phyloP scores from a whole-genome alignment of 768 basidiomycete genomes.

The Phylloporus sp. region DNA sequence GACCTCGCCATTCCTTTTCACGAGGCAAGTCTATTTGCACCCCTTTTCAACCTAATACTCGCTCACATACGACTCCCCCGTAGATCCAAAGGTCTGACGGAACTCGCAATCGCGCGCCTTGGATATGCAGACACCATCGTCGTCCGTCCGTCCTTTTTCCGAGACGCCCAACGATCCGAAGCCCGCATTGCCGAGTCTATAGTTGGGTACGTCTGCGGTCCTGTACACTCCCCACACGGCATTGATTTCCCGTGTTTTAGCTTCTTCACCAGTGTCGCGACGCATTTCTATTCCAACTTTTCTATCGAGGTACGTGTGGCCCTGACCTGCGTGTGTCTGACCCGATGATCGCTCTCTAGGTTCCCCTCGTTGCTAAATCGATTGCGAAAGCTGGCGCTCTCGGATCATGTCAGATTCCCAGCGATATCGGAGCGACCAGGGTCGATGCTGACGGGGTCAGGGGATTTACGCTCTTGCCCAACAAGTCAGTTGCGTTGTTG shows the following conservation, averaged over 20 bases:
- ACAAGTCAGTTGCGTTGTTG: conserved; percentile 46
- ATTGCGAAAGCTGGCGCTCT: conserved; percentile 50
- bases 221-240: not conserved
- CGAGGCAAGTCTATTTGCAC: conserved; percentile 31
- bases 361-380: conserved; percentile 51
- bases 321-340: not conserved
- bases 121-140: conserved; percentile 71
- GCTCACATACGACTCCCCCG: not conserved
- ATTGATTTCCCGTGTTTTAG: conserved; percentile 23
- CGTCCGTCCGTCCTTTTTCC: conserved; percentile 60
- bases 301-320: conserved; percentile 43
- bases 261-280: conserved; percentile 34
- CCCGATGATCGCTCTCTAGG: conserved; percentile 28
- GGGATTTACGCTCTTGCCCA: conserved; percentile 53
- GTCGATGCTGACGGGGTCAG: conserved; percentile 31
- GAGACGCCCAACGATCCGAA: conserved; percentile 43
- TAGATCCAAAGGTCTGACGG: conserved; percentile 76
- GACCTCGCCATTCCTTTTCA: conserved; percentile 49
- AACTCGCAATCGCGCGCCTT: conserved; percentile 58
- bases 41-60: not conserved
- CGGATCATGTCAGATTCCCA: conserved; percentile 48
- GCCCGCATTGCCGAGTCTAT: conserved; percentile 39
- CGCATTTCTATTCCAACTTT: conserved; percentile 34
- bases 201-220: conserved; percentile 35
- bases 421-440: conserved; percentile 40